These are phyloP conservation scores for Pythium brachiatum DNA, from an alignment of 352 stramenopile species.

Conservation along the genomic window DNA sequence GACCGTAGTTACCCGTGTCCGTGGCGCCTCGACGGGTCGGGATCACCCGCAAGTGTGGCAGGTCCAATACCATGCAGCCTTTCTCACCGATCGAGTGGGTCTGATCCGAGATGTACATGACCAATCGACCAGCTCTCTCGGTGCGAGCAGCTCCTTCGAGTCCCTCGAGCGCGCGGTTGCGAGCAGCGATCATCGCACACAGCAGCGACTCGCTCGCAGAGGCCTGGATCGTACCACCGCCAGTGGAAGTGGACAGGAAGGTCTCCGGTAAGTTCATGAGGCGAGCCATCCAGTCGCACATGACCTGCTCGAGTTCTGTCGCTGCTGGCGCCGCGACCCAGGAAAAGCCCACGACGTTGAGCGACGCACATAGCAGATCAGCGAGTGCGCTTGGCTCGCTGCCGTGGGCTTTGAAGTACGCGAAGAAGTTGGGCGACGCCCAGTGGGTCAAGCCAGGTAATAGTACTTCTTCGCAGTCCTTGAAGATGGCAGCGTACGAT, in stretches of 20 bases:
- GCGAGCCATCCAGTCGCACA: slow-evolving; percentile 71
- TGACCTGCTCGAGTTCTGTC: slow-evolving; percentile 66
- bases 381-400: slow-evolving; percentile 51
- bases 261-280: slow-evolving; percentile 52
- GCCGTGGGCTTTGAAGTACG: slow-evolving; percentile 56
- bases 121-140: slow-evolving; percentile 38
- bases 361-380: slow-evolving; percentile 48
- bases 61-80: slow-evolving; percentile 65
- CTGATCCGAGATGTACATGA: slow-evolving; percentile 69
- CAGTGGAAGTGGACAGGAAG: slow-evolving; percentile 49
- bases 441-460: slow-evolving; percentile 69
- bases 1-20: slow-evolving; percentile 48
- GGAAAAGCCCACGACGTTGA: slow-evolving; percentile 63
- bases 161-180: slow-evolving; percentile 35
- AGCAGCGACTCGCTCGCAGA: slow-evolving; percentile 59
- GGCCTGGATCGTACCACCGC: slow-evolving; percentile 66
- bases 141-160: slow-evolving; percentile 33
- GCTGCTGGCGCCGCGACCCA: slow-evolving; percentile 57
- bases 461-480: slow-evolving; percentile 54
- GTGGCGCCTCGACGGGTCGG: slow-evolving; percentile 42
- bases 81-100: slow-evolving; percentile 70
- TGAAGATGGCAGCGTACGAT: slow-evolving; percentile 60
- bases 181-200: slow-evolving; percentile 43
- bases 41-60: slow-evolving; percentile 53
- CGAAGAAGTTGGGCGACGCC: slow-evolving; percentile 62